Evolutionary conservation across 345 rosid genomes (phyloP), one percentile per base, ranked within the genome.

Genomic region (Adansonia digitata): DNA sequence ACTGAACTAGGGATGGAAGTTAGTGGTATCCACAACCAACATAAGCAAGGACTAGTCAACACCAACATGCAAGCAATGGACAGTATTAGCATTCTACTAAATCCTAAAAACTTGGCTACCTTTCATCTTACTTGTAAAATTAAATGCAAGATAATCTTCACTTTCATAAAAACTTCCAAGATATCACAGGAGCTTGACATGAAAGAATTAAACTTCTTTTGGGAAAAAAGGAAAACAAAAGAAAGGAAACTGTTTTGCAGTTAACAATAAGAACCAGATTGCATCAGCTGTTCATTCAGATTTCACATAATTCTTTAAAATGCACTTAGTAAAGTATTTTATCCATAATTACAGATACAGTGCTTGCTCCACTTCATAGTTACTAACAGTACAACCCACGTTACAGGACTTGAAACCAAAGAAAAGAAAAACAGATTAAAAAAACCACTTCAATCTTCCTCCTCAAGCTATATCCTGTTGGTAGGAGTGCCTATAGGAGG

Each of bases 261-360:
- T 67, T 46, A 17, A 68, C 7, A 46, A 24, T 13, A 68, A 27
- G 13, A 67, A 45, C 57, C 72, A 15, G 56, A 46, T 46, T 4
- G 24, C 0, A 48, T 42, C 11, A 12, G 37, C 39, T 43, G 15
- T 67, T 43, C 71, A 67, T 67, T 26, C 52, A 22, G 15, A 40
- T 65, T 65, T 39, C 11, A 66, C 34, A 62, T 62, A 7, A 43
- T 43, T 67, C 71, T 67, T 64, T 64, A 39, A 39, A 39, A 39
- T 67, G 53, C n/a, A 43, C n/a, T 43, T 1, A 3, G 37, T 14
- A 66, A 42, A 66, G 15, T 22, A 66, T 24, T 66, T 66, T 37
- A 43, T 66, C 53, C 53, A 66, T 18, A 29, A 46, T 46, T 17
- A 69, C 12, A 17, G 24, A 46, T 68, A 40, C 56, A 8, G 29